Base-by-base conservation (phyloP, 2,329 filamentous ascomycete genomes). In the Venturia nashicola region DNA sequence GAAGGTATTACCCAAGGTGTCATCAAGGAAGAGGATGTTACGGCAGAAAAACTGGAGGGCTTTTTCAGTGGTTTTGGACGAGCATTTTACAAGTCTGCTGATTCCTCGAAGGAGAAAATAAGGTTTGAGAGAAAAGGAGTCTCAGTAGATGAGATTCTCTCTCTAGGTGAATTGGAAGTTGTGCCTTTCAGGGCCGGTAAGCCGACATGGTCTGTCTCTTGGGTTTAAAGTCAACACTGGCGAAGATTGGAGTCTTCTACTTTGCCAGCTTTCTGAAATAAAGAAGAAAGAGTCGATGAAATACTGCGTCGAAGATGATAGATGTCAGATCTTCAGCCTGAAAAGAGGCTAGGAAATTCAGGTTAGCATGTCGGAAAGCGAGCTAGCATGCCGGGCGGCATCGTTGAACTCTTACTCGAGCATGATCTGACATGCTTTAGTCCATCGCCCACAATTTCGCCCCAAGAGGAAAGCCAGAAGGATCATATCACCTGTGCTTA, bases 141-240 rank as follows among this genome's bases (percentile, higher is more conserved):
- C 69, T 79, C 76, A 66, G 81, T 89, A 44, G 74, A 77, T 36
- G 78, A 83, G 65, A 77, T 81, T 46, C 70, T 89, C 64, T 79
- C 75, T 70, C 83, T 79, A 44, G 76, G 77, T 0, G 70, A 69
- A 12, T 75, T 85, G 14, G 82, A 86, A 71, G 82, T 90, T 51
- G 84, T 89, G 67, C 85, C 85, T 11, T 89, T 87, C 71, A 77
- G 84, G 64, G 80, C 82, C 67, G 85, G 84, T 2, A 81, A 87
- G 76, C 74, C 79, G 70, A 86, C 80, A 1, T 86, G 83, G 83
- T 77, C 76, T 63, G 77, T 83, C 20, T 43, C 54, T 23, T 65
- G 64, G 64, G 34, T 44, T 27, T 63, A 34, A 59, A 6, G 16
- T 14, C 3, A 23, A 6, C 9, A 20, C 11, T 51, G 46, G 12